phyloP scores from a whole-genome alignment of 2,329 filamentous ascomycete genomes.

The Colletotrichum endophyticum region DNA sequence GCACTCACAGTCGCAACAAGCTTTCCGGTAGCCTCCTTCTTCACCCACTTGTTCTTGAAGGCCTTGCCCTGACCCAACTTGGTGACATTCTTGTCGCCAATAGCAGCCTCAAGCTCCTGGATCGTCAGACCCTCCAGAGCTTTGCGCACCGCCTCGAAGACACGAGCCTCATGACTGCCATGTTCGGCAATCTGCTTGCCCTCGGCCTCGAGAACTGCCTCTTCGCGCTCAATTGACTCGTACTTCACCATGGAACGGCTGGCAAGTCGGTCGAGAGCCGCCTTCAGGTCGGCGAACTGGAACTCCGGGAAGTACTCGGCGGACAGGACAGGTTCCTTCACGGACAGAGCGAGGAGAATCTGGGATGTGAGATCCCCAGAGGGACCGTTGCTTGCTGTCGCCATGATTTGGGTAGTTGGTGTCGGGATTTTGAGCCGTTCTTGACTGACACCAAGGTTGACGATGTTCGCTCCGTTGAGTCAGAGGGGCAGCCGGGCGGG shows the following conservation, averaged over 20 bases:
- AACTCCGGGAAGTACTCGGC: conserved; percentile 71
- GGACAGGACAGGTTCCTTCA: conserved; percentile 70
- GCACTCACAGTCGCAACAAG: conserved; percentile 53
- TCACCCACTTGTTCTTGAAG: conserved; percentile 81
- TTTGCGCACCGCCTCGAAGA: conserved; percentile 75
- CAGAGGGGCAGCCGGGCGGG: conserved; percentile 19
- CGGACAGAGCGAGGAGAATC: conserved; percentile 70
- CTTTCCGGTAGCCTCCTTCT: conserved; percentile 63
- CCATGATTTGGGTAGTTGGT: conserved; percentile 40
- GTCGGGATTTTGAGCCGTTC: background rate
- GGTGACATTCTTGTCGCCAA: conserved; percentile 75
- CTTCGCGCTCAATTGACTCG: conserved; percentile 80
- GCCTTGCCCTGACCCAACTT: conserved; percentile 95
- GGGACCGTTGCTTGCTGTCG: conserved; percentile 38
- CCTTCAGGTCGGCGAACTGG: conserved; percentile 76
- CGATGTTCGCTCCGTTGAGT: conserved; percentile 15
- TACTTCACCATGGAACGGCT: conserved; percentile 89
- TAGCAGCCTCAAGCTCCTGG: conserved; percentile 69
- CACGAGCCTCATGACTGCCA: conserved; percentile 83
- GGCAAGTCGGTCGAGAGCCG: conserved; percentile 82
- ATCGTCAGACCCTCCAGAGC: conserved; percentile 84
- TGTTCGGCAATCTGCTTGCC: conserved; percentile 74
- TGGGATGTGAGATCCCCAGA: conserved; percentile 65
- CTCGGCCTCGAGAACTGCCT: conserved; percentile 76
- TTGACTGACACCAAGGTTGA: conserved; percentile 3